Percentiles rank a stretch among this genome's conserved stretches.
Evolutionary conservation across 208 protist genomes (phyloP).

Genomic region (Zelonia costaricensis): DNA sequence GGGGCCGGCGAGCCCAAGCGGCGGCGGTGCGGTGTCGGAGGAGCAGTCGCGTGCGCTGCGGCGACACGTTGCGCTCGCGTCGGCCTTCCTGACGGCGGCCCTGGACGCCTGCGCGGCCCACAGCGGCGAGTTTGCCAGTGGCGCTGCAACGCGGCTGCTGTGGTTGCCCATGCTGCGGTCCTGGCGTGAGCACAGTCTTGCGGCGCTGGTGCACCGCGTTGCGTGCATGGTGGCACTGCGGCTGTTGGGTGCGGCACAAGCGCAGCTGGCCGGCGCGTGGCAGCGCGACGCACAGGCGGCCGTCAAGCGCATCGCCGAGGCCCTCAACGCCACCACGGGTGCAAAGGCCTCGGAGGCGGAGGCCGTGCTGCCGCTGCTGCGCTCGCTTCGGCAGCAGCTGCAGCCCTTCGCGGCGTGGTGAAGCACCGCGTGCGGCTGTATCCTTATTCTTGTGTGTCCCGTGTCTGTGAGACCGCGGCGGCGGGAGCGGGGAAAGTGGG

Average conservation of each 20-base stretch:
- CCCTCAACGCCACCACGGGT: too few species aligned
- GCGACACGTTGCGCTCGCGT: too few species aligned
- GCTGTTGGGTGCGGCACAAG: slow-evolving; percentile 21
- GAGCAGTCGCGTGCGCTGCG: background rate
- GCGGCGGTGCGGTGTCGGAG: background rate
- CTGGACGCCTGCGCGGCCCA: background rate
- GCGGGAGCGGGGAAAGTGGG: too few species aligned
- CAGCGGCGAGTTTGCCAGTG: slow-evolving; percentile 6
- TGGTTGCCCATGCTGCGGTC: slow-evolving; percentile 22
- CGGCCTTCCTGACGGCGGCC: background rate
- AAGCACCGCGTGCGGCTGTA: background rate
- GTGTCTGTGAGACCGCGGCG: too few species aligned
- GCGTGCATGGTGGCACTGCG: slow-evolving; percentile 48
- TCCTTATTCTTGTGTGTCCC: too few species aligned
- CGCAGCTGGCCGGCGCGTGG: slow-evolving; percentile 9
- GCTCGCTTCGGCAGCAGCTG: background rate
- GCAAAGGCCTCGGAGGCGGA: too few species aligned
- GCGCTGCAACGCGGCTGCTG: slow-evolving; percentile 19
- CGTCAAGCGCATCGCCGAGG: slow-evolving; percentile 5
- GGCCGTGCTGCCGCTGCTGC: too few species aligned
- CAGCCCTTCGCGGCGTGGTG: slow-evolving; percentile 21
- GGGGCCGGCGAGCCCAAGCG: background rate
- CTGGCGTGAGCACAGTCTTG: slow-evolving; percentile 21
- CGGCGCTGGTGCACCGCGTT: slow-evolving; percentile 39
- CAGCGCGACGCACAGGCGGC: slow-evolving; percentile 20